phyloP scores from a whole-genome alignment of 352 stramenopile species.

The Globisporangium recalcitrans region DNA sequence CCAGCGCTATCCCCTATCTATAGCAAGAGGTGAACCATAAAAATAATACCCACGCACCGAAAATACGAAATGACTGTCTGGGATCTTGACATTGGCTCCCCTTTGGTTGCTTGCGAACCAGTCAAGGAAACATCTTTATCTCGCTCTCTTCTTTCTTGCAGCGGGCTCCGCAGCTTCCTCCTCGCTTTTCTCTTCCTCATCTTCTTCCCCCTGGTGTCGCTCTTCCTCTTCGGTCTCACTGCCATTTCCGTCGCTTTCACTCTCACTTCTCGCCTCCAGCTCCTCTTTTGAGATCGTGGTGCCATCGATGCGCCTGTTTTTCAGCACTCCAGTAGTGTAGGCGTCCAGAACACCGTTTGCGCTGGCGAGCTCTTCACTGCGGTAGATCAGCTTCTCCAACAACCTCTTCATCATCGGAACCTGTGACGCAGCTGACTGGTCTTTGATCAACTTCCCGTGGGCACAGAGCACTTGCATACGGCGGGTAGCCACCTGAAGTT shows the following conservation, averaged over 20 bases:
- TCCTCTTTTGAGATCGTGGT: conserved; percentile 51
- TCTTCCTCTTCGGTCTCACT: conserved; percentile 24
- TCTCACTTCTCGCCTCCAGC: conserved; percentile 20
- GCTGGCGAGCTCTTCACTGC: conserved; percentile 43
- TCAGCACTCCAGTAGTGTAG: conserved; percentile 58
- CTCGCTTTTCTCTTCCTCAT: conserved; percentile 7
- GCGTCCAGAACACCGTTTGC: conserved; percentile 52
- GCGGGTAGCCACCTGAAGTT: conserved; percentile 54
- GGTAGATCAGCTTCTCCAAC: conserved; percentile 55
- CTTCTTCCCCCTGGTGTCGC: conserved; percentile 15
- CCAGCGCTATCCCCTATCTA: neutral
- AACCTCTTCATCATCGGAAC: conserved; percentile 65
- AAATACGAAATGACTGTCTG: conserved; percentile 2
- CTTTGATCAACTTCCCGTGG: conserved; percentile 57
- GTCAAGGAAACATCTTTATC: neutral
- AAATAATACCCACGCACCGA: neutral
- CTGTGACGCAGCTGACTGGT: conserved; percentile 41
- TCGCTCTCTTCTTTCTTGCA: conserved; percentile 9
- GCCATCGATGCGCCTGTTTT: conserved; percentile 63
- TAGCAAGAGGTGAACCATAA: neutral
- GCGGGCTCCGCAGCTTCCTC: neutral
- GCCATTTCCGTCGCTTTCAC: conserved; percentile 13
- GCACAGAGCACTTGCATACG: conserved; percentile 60
- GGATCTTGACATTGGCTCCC: neutral
- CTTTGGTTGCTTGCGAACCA: neutral